Evolutionary conservation across 371 early-diverging fungal genomes (phyloP).

Genomic region (Rhizopus sp.): DNA sequence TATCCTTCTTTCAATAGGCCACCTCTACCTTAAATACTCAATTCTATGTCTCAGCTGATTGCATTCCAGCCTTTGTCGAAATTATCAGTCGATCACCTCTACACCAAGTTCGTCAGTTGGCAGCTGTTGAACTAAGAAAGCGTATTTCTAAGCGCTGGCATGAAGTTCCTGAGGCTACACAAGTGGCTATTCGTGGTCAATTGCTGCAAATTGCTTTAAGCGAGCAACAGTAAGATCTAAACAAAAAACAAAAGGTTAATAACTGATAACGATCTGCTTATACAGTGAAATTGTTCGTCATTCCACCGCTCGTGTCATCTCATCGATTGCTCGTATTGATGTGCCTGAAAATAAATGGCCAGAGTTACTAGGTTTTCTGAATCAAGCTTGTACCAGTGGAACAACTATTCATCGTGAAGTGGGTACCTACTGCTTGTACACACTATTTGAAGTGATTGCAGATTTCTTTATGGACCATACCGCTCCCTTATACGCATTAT

Average conservation of each 20-base stretch:
- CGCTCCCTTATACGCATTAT: conserved; percentile 68
- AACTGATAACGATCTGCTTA: conserved; percentile 28
- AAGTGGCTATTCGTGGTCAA: conserved; percentile 59
- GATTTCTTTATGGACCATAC: conserved; percentile 71
- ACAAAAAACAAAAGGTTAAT: neutral
- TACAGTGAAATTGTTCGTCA: conserved; percentile 77
- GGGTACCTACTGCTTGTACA: conserved; percentile 80
- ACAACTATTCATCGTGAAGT: conserved; percentile 82
- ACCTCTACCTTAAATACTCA: conserved; percentile 72
- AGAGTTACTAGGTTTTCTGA: conserved; percentile 75
- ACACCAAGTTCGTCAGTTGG: conserved; percentile 77
- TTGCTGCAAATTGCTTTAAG: conserved; percentile 69
- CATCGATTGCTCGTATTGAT: conserved; percentile 84
- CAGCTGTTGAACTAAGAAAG: conserved; percentile 89
- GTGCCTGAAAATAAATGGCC: conserved; percentile 79
- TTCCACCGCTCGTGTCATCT: conserved; percentile 82
- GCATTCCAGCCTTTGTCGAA: conserved; percentile 75
- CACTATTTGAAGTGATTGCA: conserved; percentile 82
- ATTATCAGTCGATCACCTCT: conserved; percentile 64
- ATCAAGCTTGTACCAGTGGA: conserved; percentile 72
- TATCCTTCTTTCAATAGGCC: conserved; percentile 37
- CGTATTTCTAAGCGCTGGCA: conserved; percentile 75
- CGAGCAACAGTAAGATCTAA: conserved; percentile 66
- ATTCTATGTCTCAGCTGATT: conserved; percentile 61
- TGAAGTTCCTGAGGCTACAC: conserved; percentile 57